phyloP scores from a whole-genome alignment of 2,329 filamentous ascomycete genomes.

The Fusarium nurragi region DNA sequence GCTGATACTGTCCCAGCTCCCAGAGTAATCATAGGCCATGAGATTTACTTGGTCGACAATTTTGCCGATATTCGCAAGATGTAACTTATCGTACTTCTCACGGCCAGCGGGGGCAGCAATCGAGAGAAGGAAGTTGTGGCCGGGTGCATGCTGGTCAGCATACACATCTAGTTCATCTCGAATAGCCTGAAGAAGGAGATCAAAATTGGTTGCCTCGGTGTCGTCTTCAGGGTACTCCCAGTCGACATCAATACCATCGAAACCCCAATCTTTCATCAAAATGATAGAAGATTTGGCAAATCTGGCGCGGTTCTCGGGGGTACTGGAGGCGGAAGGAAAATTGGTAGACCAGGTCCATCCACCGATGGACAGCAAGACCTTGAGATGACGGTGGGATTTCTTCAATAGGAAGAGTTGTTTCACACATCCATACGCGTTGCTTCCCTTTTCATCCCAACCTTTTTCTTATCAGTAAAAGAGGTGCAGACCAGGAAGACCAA shows the following conservation, averaged over 20 bases:
- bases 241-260: slow-evolving; percentile 32
- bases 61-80: slow-evolving; percentile 9
- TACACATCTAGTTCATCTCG: slow-evolving; percentile 23
- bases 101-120: slow-evolving; percentile 25
- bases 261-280: slow-evolving; percentile 34
- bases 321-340: slow-evolving; percentile 27
- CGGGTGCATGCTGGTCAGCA: slow-evolving; percentile 5
- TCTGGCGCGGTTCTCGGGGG: slow-evolving; percentile 12
- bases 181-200: slow-evolving; percentile 25
- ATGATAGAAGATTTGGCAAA: slow-evolving; percentile 27
- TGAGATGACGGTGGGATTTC: slow-evolving; percentile 29
- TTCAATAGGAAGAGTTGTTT: slow-evolving; percentile 32
- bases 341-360: slow-evolving; percentile 32
- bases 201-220: slow-evolving; percentile 21
- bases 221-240: slow-evolving; percentile 30
- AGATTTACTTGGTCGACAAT: slow-evolving; percentile 29
- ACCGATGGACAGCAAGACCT: slow-evolving; percentile 29
- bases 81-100: slow-evolving; percentile 22
- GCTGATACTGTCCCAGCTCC: slow-evolving; percentile 43
- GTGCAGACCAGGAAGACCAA: neutral
- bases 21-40: slow-evolving; percentile 34
- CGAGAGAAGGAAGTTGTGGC: slow-evolving; percentile 23
- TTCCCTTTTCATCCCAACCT: slow-evolving; percentile 16
- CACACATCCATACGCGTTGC: slow-evolving; percentile 32
- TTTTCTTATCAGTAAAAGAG: neutral